Conservation (phyloP, 2,329 filamentous ascomycete species). For the Hypoxylon sp. region DNA sequence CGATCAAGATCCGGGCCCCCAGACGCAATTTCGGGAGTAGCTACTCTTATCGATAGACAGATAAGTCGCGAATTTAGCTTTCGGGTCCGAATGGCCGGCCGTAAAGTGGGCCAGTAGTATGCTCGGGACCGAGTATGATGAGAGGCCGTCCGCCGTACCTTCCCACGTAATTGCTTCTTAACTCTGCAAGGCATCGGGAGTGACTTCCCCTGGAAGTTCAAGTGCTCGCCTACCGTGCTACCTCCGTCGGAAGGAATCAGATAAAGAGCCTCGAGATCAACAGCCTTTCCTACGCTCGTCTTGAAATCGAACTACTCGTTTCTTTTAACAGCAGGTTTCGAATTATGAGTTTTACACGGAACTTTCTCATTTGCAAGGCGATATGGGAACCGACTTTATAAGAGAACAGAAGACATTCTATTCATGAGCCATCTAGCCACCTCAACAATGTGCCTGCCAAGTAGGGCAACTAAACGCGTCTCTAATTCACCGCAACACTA, state of each 20-base stretch:
- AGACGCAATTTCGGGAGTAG: not conserved
- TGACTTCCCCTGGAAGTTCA: not conserved
- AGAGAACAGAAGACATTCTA: slow-evolving; percentile 28
- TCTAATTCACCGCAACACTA: slow-evolving; percentile 20
- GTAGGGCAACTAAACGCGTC: slow-evolving; percentile 7
- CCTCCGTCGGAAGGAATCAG: not conserved
- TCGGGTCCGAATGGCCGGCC: slow-evolving; percentile 6
- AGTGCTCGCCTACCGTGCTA: not conserved
- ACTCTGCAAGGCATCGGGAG: not conserved
- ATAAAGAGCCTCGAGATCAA: not conserved
- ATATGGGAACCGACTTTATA: slow-evolving; percentile 4
- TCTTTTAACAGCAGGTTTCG: not conserved
- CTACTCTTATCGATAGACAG: slow-evolving; percentile 15
- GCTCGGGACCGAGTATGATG: slow-evolving; percentile 4
- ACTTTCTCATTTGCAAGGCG: not conserved
- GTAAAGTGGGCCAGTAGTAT: not conserved
- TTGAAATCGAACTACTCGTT: not conserved
- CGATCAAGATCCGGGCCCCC: slow-evolving; percentile 1
- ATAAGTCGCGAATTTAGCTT: not conserved
- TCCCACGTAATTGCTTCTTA: not conserved
- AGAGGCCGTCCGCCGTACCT: not conserved
- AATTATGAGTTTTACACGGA: not conserved
- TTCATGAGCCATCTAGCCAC: slow-evolving; percentile 25
- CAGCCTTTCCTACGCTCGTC: not conserved
- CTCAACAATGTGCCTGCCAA: slow-evolving; percentile 4